Percentiles rank a stretch among this genome's conserved stretches.
Evolutionary conservation across 768 basidiomycete species (phyloP).

Genomic region (Lactarius vividus): DNA sequence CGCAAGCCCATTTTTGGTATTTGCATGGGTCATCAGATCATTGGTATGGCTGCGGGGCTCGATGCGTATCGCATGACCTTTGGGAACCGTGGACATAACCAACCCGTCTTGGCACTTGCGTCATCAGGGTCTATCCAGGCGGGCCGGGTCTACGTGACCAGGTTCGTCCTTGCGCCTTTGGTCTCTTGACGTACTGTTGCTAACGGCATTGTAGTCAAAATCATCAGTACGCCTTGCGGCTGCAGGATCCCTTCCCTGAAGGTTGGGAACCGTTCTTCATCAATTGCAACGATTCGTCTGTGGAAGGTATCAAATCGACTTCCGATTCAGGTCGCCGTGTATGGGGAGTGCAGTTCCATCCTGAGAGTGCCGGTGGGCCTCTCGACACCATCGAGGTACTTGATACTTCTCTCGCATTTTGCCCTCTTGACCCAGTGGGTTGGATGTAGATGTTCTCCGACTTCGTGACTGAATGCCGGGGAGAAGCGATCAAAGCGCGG

Average conservation of each 20-base stretch:
- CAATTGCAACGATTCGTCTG: constrained; percentile 98
- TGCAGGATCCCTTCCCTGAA: constrained; percentile 91
- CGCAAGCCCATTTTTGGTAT: constrained; percentile 94
- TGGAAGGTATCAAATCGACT: constrained; percentile 98
- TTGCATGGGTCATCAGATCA: constrained; percentile 98
- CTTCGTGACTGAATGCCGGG: constrained; percentile 79
- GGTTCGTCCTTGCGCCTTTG: constrained; percentile 42
- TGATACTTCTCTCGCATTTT: not conserved
- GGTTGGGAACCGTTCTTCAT: constrained; percentile 99
- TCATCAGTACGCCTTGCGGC: constrained; percentile 94
- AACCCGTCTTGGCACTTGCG: constrained; percentile 95
- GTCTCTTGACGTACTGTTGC: constrained; percentile 7
- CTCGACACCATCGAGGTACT: constrained; percentile 93
- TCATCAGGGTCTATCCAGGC: constrained; percentile 90
- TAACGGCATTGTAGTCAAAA: constrained; percentile 63
- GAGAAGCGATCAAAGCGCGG: constrained; percentile 42
- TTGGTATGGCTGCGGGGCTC: constrained; percentile 95
- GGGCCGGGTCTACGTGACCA: constrained; percentile 95
- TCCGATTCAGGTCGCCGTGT: constrained; percentile 82
- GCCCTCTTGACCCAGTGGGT: constrained; percentile 1
- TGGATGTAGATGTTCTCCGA: constrained; percentile 83
- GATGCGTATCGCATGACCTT: constrained; percentile 99
- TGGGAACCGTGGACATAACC: constrained; percentile 99
- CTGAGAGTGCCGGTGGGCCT: constrained; percentile 97
- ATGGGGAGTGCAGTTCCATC: constrained; percentile 99